phyloP scores from a whole-genome alignment of 345 rosid genomes.

The Salix viminalis region DNA sequence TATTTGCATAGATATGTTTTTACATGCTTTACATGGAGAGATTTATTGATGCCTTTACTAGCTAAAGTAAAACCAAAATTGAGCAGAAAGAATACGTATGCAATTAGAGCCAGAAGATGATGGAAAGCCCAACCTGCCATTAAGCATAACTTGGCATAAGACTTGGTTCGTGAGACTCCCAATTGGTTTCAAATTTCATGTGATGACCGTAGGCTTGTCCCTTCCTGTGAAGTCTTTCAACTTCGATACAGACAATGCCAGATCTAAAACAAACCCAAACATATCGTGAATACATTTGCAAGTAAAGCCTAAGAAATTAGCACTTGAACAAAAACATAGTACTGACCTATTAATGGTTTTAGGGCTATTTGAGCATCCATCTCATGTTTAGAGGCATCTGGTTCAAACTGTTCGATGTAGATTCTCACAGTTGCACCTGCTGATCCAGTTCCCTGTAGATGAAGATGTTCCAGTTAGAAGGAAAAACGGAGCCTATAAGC shows the following conservation, averaged over 20 bases:
- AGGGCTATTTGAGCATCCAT: slow-evolving; percentile 82
- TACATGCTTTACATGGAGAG: slow-evolving; percentile 17
- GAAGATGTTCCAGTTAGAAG: slow-evolving; percentile 4
- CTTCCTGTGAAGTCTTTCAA: slow-evolving; percentile 84
- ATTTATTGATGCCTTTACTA: slow-evolving; percentile 18
- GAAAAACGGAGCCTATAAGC: neutral
- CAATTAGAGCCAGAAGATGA: slow-evolving; percentile 15
- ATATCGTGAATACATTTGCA: slow-evolving; percentile 5
- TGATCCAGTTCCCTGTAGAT: slow-evolving; percentile 81
- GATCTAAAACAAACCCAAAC: slow-evolving; percentile 46
- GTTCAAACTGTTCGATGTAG: slow-evolving; percentile 79
- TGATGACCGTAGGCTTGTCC: slow-evolving; percentile 94
- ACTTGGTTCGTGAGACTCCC: slow-evolving; percentile 3
- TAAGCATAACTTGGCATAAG: slow-evolving; percentile 16
- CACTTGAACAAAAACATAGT: neutral
- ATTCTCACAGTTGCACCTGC: slow-evolving; percentile 88
- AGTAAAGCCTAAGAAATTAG: neutral
- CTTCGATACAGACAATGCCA: slow-evolving; percentile 81
- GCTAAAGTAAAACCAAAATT: slow-evolving; percentile 38
- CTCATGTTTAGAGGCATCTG: slow-evolving; percentile 77
- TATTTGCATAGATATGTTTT: slow-evolving; percentile 11
- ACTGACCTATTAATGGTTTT: slow-evolving; percentile 77
- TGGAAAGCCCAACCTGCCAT: slow-evolving; percentile 24
- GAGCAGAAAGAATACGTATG: slow-evolving; percentile 8
- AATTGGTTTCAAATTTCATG: slow-evolving; percentile 31